A percentile compares a stretch with the other conserved stretches of the same genome.
These are phyloP conservation scores for Aegilops umbellulata DNA, from an alignment of 176 grass and related monocot genomes.

Conservation along the genomic window DNA sequence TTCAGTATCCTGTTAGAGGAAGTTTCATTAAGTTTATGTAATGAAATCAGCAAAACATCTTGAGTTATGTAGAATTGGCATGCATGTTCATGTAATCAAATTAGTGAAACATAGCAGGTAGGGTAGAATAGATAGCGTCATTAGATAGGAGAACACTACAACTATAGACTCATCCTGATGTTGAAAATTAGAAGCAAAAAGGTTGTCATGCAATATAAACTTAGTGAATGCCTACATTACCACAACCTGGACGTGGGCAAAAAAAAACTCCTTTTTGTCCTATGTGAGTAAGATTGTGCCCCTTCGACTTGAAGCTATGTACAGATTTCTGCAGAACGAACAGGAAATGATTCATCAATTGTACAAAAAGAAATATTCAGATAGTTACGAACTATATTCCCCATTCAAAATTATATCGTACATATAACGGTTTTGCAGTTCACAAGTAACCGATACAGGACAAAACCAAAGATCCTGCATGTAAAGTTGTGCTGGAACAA, in stretches of 20 bases:
- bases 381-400: neutral
- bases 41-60: neutral
- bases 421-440: neutral
- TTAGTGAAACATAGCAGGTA: no score
- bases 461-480: neutral
- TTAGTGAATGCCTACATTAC: conserved; percentile 44
- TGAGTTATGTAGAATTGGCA: neutral
- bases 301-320: conserved; percentile 89
- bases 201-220: neutral
- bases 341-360: neutral
- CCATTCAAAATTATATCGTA: neutral
- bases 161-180: no score
- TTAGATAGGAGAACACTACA: neutral
- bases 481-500: neutral
- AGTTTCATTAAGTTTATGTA: neutral
- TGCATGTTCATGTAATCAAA: neutral
- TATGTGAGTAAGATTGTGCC: conserved; percentile 76
- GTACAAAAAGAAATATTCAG: neutral
- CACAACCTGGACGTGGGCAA: conserved; percentile 67
- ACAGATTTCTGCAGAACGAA: conserved; percentile 69
- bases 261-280: conserved; percentile 86
- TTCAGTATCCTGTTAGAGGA: no score
- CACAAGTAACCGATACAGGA: neutral
- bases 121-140: neutral
- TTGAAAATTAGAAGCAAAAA: neutral